Base-by-base conservation (phyloP, 2,329 filamentous ascomycete genomes). In the Lachnum nothofagi region DNA sequence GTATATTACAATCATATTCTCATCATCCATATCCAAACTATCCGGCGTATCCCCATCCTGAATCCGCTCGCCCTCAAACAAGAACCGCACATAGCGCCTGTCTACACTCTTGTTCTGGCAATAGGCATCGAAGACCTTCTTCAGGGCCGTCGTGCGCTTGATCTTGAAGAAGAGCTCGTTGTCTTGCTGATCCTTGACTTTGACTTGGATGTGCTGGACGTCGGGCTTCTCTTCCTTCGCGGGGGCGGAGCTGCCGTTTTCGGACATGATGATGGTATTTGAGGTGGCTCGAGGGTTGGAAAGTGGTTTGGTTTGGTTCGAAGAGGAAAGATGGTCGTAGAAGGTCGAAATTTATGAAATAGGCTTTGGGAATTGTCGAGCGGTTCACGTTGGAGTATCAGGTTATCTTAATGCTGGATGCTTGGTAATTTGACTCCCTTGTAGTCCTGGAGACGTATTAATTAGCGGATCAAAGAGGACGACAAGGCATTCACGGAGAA, bases 101-200 rank as follows among this genome's bases (percentile, higher is more conserved):
- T n/a, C 12, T 7, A 42, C 31, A 5, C 29, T 38, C 29, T 46
- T 42, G 14, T 43, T 34, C 38, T 43, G 4, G 40, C 48, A 51
- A 17, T 49, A 54, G 9, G 44, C 42, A 42, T 44, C 35, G 39
- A 48, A 42, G n/a, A 53, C 44, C 20, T 45, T 45, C 27, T 42
- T 41, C 5, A 53, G 16, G 2, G 38, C 40, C 1, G 47, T 51
- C 2, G 17, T 37, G 3, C 22, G 27, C 46, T 47, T 47, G 42
- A 49, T 51, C 25, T 48, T 44, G 24, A 53, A 51, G n/a, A 34
- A 25, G 5, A 45, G 19, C 16, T 51, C 44, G 16, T 33, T 44
- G 5, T 20, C 25, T 9, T 35, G n/a, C 12, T 49, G 43, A 25
- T 47, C 40, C 6, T 27, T 39, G 6, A 45, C 51, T 31, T 43